Percentiles rank a stretch among this genome's conserved stretches.
Evolutionary conservation across 1,284 basidiomycete species (phyloP).

Genomic region (Austroboletus rostrupii): DNA sequence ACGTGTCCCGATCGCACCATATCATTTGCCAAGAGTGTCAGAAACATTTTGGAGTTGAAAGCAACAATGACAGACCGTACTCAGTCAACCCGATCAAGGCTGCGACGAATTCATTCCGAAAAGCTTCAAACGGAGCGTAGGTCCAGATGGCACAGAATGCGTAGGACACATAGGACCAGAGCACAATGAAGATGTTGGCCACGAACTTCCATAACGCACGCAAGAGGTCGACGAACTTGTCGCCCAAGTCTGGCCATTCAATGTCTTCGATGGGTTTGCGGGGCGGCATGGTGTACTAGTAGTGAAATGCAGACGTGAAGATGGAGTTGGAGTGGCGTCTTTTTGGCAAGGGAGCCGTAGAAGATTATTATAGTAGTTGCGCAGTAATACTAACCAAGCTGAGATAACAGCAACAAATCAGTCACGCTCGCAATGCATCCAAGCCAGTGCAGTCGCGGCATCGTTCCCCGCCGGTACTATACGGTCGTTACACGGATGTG

Average conservation of each 20-base stretch:
- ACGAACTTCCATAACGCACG: conserved; percentile 13
- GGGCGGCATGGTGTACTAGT: conserved; percentile 14
- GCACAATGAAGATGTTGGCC: neutral
- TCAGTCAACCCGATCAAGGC: conserved; percentile 10
- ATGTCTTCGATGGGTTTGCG: conserved; percentile 19
- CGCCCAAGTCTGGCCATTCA: conserved; percentile 16
- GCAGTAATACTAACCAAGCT: too few species aligned
- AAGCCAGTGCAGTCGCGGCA: too few species aligned
- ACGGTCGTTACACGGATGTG: too few species aligned
- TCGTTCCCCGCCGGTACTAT: too few species aligned
- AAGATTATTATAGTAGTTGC: neutral
- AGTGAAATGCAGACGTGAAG: neutral
- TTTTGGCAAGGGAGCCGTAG: neutral
- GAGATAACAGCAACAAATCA: too few species aligned
- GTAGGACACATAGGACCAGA: conserved; percentile 14
- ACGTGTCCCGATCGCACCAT: too few species aligned
- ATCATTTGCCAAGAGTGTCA: neutral
- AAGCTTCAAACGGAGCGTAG: conserved; percentile 24
- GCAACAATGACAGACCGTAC: conserved; percentile 17
- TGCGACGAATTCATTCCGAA: conserved; percentile 16
- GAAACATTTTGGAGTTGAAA: neutral
- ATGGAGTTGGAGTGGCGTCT: neutral
- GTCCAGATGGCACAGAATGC: conserved; percentile 19
- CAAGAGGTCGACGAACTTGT: conserved; percentile 14
- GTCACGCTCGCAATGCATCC: too few species aligned